Conservation (phyloP, 2,329 filamentous ascomycete genomes). For the Nemania sp. region DNA sequence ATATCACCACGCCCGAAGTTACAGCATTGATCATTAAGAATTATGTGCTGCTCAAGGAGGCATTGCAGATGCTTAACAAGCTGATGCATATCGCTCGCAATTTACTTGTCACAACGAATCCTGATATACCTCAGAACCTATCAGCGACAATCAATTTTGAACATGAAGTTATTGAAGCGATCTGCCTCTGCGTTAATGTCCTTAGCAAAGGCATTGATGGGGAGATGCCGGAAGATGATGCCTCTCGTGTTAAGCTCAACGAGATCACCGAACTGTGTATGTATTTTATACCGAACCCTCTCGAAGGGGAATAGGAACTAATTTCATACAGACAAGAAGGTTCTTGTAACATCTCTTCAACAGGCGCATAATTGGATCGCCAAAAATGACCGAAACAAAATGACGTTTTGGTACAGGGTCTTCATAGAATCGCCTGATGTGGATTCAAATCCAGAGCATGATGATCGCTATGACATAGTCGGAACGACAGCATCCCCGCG, state of each 20-base stretch:
- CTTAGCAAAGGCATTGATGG: constrained; percentile 69
- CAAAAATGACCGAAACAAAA: constrained; percentile 70
- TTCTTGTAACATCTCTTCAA: constrained; percentile 67
- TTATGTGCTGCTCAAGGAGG: constrained; percentile 62
- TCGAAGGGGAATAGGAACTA: constrained; percentile 1
- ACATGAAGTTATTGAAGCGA: constrained; percentile 67
- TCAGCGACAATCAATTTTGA: constrained; percentile 67
- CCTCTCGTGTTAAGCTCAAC: constrained; percentile 58
- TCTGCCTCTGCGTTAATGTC: constrained; percentile 67
- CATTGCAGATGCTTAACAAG: constrained; percentile 66
- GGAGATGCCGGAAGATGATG: constrained; percentile 61
- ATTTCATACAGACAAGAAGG: constrained; percentile 59
- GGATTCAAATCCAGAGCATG: constrained; percentile 52
- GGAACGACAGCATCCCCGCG: constrained; percentile 55
- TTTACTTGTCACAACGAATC: constrained; percentile 65
- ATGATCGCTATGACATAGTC: constrained; percentile 55
- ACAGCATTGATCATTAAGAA: constrained; percentile 66
- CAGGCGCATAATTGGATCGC: constrained; percentile 72
- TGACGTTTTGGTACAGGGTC: constrained; percentile 69
- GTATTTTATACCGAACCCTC: constrained; percentile 31
- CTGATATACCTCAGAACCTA: constrained; percentile 67
- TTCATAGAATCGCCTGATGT: constrained; percentile 56
- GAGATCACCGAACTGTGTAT: constrained; percentile 68
- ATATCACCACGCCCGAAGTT: constrained; percentile 63
- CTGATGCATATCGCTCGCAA: constrained; percentile 69